Evolutionary conservation across 2,329 filamentous ascomycete species (phyloP).

Genomic region (Ascochyta pisi): DNA sequence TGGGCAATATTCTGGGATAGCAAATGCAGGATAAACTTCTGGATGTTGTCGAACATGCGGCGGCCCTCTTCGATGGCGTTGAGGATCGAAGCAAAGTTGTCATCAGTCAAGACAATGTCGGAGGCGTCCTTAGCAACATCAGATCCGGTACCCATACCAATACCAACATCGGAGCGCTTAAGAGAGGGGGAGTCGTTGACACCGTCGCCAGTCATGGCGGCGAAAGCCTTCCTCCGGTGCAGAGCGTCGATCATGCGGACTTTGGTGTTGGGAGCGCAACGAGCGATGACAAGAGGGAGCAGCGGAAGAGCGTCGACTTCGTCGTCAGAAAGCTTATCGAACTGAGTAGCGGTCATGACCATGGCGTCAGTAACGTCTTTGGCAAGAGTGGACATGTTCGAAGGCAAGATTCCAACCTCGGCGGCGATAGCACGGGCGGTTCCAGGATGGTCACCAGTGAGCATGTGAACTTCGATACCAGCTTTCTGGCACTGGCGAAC

Average conservation of each 20-base stretch:
- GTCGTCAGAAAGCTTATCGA: constrained; percentile 52
- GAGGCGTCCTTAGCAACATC: constrained; percentile 55
- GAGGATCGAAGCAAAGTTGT: constrained; percentile 56
- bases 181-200: constrained; percentile 56
- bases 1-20: constrained; percentile 45
- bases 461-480: constrained; percentile 55
- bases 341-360: constrained; percentile 48
- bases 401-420: constrained; percentile 54
- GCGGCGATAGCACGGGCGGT: constrained; percentile 56
- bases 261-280: constrained; percentile 55
- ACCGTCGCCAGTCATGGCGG: constrained; percentile 54
- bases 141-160: constrained; percentile 55
- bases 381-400: constrained; percentile 49
- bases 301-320: constrained; percentile 50
- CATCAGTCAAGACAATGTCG: constrained; percentile 55
- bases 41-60: constrained; percentile 56
- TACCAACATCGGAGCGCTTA: constrained; percentile 55
- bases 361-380: constrained; percentile 35
- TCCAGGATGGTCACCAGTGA: constrained; percentile 55
- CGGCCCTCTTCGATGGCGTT: constrained; percentile 55
- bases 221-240: constrained; percentile 50
- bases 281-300: constrained; percentile 53
- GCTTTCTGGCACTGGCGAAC: constrained; percentile 44
- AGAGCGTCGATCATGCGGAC: constrained; percentile 55
- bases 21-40: constrained; percentile 49